Conservation (phyloP, 805 yeast genomes). For the Hanseniaspora pseudoguilliermondii region DNA sequence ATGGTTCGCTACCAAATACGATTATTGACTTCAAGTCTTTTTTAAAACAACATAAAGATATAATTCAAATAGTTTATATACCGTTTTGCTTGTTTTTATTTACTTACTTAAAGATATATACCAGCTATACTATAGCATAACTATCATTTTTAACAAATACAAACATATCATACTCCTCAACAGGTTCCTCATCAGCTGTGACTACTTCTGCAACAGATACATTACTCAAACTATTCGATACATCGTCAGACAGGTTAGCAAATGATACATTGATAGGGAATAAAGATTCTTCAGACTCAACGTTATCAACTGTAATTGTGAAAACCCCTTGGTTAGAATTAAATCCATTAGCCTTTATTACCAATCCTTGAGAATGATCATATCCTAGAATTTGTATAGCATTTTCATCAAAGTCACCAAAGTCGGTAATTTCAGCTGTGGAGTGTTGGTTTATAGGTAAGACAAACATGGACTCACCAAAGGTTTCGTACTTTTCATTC, state of each 20-base stretch:
- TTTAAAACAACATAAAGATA: no score
- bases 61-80: no score
- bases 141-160: not conserved
- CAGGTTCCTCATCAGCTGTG: slow-evolving; percentile 44
- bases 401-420: slow-evolving; percentile 35
- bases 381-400: slow-evolving; percentile 45
- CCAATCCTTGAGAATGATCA: slow-evolving; percentile 51
- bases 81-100: no score
- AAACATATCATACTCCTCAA: slow-evolving; percentile 30
- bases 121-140: not conserved
- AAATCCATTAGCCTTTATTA: slow-evolving; percentile 49
- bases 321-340: slow-evolving; percentile 53
- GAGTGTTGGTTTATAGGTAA: slow-evolving; percentile 42
- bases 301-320: slow-evolving; percentile 57
- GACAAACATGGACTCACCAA: slow-evolving; percentile 39
- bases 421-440: slow-evolving; percentile 40
- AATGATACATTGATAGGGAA: slow-evolving; percentile 79
- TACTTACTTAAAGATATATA: not conserved
- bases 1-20: not conserved
- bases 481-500: slow-evolving; percentile 34
- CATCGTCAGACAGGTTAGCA: slow-evolving; percentile 32
- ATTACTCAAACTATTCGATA: slow-evolving; percentile 45
- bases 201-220: slow-evolving; percentile 53
- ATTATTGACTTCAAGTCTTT: not conserved
- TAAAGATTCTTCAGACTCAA: slow-evolving; percentile 64